phyloP scores from a whole-genome alignment of 225 moss, liverwort and hornwort genomes.

The Marchantia paleacea region DNA sequence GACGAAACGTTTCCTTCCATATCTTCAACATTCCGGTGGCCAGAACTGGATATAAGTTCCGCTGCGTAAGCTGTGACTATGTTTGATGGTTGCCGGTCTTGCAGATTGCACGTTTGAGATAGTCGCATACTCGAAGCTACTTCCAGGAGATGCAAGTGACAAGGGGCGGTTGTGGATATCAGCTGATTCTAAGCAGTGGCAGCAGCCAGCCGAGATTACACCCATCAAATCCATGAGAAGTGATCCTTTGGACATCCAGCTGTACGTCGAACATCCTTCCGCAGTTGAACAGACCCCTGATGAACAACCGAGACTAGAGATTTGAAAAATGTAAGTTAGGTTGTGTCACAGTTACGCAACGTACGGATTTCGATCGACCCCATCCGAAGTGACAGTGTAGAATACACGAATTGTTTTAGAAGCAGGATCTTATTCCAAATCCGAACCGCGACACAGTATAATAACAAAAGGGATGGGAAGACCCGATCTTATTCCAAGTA shows the following conservation, averaged over 20 bases:
- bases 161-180: slow-evolving; percentile 71
- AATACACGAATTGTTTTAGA: no score
- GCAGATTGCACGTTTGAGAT: slow-evolving; percentile 87
- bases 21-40: background rate
- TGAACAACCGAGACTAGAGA: background rate
- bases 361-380: no score
- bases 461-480: no score
- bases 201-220: slow-evolving; percentile 53
- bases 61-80: no score
- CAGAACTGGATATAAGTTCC: no score
- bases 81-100: background rate
- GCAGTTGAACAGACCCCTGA: background rate
- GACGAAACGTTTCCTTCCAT: no score
- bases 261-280: slow-evolving; percentile 71
- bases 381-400: no score
- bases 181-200: slow-evolving; percentile 62
- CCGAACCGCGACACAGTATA: no score
- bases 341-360: no score
- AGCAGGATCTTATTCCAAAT: no score
- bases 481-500: no score
- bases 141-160: slow-evolving; percentile 54
- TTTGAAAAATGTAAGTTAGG: no score
- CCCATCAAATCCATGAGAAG: slow-evolving; percentile 73
- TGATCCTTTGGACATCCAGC: slow-evolving; percentile 56
- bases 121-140: slow-evolving; percentile 60